Percentiles rank a stretch among this genome's conserved stretches.
Evolutionary conservation across 495 filamentous ascomycete genomes (phyloP).

Genomic region (Trypethelium eluteriae): DNA sequence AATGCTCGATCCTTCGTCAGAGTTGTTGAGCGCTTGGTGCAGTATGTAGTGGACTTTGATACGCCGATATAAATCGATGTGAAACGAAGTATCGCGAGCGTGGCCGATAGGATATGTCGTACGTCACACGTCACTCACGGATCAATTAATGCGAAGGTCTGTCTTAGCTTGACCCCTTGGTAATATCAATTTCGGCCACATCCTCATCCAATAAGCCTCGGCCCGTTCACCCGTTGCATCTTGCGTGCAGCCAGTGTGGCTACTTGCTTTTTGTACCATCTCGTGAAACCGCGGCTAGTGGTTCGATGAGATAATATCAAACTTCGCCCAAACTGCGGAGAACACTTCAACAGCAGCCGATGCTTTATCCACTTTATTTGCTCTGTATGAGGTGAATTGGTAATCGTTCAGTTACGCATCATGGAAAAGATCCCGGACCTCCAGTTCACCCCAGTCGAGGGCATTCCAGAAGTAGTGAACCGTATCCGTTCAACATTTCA

Average conservation of each 20-base stretch:
- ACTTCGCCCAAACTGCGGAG: no score
- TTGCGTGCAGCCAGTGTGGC: neutral
- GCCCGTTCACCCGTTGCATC: neutral
- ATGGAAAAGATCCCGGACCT: conserved; percentile 42
- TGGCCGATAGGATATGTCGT: neutral
- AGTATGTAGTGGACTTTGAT: no score
- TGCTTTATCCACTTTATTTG: no score
- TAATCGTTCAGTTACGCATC: neutral
- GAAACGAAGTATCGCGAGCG: neutral
- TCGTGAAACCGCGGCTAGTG: conserved; percentile 9
- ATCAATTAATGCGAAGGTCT: no score
- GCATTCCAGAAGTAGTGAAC: conserved; percentile 53
- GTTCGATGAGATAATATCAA: neutral
- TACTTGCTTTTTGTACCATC: neutral
- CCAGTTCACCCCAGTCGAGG: conserved; percentile 57
- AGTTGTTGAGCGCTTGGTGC: no score
- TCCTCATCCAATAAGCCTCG: neutral
- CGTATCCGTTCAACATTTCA: conserved; percentile 57
- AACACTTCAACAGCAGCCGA: no score
- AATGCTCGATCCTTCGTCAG: no score
- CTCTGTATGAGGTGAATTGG: neutral
- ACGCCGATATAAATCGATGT: no score
- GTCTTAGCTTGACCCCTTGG: no score
- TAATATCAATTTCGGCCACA: no score
- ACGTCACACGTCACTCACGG: no score